Evolutionary conservation across 2,329 filamentous ascomycete species (phyloP), one percentile per base, ranked within the genome.

Genomic region (Aspergillus melleus): DNA sequence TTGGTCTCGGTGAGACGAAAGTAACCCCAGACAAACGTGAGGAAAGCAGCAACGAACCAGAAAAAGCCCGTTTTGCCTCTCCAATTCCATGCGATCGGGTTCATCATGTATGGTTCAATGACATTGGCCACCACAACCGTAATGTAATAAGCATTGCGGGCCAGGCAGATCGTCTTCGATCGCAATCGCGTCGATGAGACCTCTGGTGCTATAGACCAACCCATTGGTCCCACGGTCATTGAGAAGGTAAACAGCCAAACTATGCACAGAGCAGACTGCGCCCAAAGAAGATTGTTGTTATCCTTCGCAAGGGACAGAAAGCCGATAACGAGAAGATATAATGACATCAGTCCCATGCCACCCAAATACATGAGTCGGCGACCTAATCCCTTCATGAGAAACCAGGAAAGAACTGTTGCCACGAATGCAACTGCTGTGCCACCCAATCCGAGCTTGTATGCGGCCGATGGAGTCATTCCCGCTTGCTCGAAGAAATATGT

Each of bases 391-490:
- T 61, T 65, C 71, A 80, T 76, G 11, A 79, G 62, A 47, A 75
- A 75, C 83, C 83, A 86, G 2, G 83, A 84, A 0, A 76, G 72
- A 1, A 80, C 73, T 0, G 82, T 85, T 3, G 83, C 83, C 5
- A 83, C 70, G 59, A 83, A 80, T 11, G 81, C 83, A 70, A 90
- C 87, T 52, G 80, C 85, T 62, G 88, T 88, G 70, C 88, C 83
- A 46, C 86, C 87, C 55, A 89, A 78, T 4, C 70, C 69, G 20
- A 80, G 63, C 14, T 71, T 71, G 66, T 76, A 80, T 0, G 77
- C 66, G 24, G 74, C 63, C n/a, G 84, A 81, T 62, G 56, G 81
- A 59, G 24, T 32, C 16, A 80, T 67, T 5, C 79, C 78, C 19
- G 77, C 76, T 52, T 72, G 70, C 42, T 71, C 64, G 60, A 73